phyloP scores from a whole-genome alignment of 768 basidiomycete species.

The Gloeostereum incarnatum region DNA sequence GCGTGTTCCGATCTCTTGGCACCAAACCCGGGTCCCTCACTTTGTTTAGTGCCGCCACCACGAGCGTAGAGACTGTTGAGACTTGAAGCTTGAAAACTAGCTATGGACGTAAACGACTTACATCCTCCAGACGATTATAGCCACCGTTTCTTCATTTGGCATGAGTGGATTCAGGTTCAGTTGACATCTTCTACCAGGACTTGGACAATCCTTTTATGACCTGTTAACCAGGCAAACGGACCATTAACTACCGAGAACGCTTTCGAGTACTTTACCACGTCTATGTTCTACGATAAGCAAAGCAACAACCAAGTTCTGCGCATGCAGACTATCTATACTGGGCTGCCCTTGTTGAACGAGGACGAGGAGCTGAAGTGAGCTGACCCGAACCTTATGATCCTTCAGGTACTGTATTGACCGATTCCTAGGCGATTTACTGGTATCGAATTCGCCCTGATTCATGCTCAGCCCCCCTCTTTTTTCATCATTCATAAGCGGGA shows the following conservation, averaged over 20 bases:
- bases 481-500: slow-evolving; percentile 90
- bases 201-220: slow-evolving; percentile 2
- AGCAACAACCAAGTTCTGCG: slow-evolving; percentile 88
- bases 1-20: slow-evolving; percentile 4
- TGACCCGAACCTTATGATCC: slow-evolving; percentile 1
- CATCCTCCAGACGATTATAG: slow-evolving; percentile 78
- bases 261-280: slow-evolving; percentile 83
- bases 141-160: slow-evolving; percentile 83
- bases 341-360: slow-evolving; percentile 68
- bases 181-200: background rate
- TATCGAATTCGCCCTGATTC: slow-evolving; percentile 79
- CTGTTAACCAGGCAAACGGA: slow-evolving; percentile 51
- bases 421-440: slow-evolving; percentile 70
- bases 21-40: no score
- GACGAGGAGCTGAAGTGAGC: slow-evolving; percentile 78
- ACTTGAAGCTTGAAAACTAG: no score
- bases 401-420: slow-evolving; percentile 1
- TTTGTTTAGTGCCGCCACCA: no score
- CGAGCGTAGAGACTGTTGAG: no score
- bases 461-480: slow-evolving; percentile 68
- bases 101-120: slow-evolving; percentile 50
- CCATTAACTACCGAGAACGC: slow-evolving; percentile 70
- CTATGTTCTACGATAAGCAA: slow-evolving; percentile 93
- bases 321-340: slow-evolving; percentile 90
- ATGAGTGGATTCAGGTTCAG: slow-evolving; percentile 77